Evolutionary conservation across 352 stramenopile species (phyloP).

Genomic region (Aphanomyces invadans): DNA sequence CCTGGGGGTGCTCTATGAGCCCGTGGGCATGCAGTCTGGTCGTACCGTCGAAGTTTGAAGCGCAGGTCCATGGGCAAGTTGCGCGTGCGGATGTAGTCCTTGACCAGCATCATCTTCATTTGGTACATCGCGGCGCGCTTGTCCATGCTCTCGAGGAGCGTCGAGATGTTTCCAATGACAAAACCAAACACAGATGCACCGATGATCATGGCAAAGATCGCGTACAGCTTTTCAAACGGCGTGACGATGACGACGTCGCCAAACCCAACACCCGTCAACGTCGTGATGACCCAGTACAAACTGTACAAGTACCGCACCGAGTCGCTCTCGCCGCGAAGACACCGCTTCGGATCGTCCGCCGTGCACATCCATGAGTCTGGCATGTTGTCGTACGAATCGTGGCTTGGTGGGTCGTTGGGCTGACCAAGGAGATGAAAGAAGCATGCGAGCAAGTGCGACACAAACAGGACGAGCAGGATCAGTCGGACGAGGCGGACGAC

Average conservation of each 20-base stretch:
- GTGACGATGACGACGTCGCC: slow-evolving; percentile 73
- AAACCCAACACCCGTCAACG: slow-evolving; percentile 71
- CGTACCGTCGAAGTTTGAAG: slow-evolving; percentile 12
- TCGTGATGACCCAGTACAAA: slow-evolving; percentile 82
- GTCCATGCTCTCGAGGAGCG: slow-evolving; percentile 71
- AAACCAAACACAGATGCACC: slow-evolving; percentile 70
- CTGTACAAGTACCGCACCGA: slow-evolving; percentile 60
- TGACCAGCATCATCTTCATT: slow-evolving; percentile 70
- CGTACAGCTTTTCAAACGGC: slow-evolving; percentile 54
- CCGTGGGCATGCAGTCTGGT: too few species aligned
- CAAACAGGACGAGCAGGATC: slow-evolving; percentile 55
- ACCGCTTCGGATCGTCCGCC: not conserved
- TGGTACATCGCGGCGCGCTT: slow-evolving; percentile 62
- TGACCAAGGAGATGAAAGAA: slow-evolving; percentile 72
- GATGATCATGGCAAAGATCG: slow-evolving; percentile 64
- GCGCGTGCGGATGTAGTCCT: slow-evolving; percentile 80
- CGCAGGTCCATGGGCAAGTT: slow-evolving; percentile 60
- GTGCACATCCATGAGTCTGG: not conserved
- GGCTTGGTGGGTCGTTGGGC: slow-evolving; percentile 25
- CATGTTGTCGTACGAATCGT: not conserved
- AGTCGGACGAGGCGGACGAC: slow-evolving; percentile 52
- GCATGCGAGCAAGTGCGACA: slow-evolving; percentile 66
- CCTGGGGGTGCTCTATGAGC: too few species aligned
- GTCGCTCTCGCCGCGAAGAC: slow-evolving; percentile 28
- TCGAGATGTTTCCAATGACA: slow-evolving; percentile 79